Evolutionary conservation across 2,329 filamentous ascomycete species (phyloP), one percentile per base, ranked within the genome.

Genomic region (Ophiostoma sp.): DNA sequence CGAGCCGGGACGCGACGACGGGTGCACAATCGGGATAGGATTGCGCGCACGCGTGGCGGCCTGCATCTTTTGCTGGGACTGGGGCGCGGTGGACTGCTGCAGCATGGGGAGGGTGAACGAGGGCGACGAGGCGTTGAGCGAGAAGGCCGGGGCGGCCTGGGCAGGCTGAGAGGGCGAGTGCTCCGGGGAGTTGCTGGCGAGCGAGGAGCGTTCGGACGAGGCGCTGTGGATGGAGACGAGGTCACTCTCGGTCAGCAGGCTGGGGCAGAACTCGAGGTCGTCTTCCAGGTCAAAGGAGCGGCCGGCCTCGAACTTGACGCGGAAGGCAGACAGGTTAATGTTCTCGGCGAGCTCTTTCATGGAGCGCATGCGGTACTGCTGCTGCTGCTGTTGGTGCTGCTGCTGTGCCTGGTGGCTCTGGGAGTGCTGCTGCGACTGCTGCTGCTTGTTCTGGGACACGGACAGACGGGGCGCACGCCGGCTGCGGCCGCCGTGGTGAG

Each of bases 11-110:
- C 73, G 73, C 5, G 72, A 72, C 1, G 72, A 72, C 27, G 73
- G 95, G 84, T 99, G 96, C 81, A 98, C 92, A 79, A 99, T 99
- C 72, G 94, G 94, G 75, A 98, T 98, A 77, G 95, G 93, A 80
- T 97, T 98, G 80, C 93, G 92, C 71, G 90, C 88, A 75, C 95
- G 92, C 74, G 94, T 92, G 73, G 94, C 92, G 73, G 94, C 86
- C 72, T 97, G 93, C 73, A 96, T 97, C 76, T 80, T 88, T 73
- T 82, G 68, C 35, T 70, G 80, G 72, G 84, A 87, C 76, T 88
- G 90, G n/a, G 52, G 20, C 7, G 31, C 15, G 79, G 27, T 31
- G 27, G 82, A 84, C 76, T 91, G 89, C 80, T 71, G 69, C n/a
- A 87, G 91, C 76, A 84, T 81, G 44, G 89, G 85, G 69, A 89